Percentiles rank a stretch among this genome's conserved stretches.
phyloP scores from a whole-genome alignment of 2,329 filamentous ascomycete species.

The Chaetomium strumarium region DNA sequence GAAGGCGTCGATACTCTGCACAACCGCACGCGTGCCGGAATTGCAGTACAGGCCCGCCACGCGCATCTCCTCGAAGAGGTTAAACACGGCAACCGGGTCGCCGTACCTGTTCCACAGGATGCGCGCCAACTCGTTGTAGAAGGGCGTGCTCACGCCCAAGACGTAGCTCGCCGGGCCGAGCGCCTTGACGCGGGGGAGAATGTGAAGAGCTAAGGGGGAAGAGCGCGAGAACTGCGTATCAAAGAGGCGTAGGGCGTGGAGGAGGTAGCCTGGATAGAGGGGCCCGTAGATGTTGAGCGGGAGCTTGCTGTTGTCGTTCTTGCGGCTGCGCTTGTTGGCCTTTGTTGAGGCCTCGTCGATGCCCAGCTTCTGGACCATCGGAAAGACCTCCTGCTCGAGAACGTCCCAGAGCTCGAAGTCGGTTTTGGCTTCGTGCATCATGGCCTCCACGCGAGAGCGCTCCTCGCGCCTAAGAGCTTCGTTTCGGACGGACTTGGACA shows the following conservation, averaged over 20 bases:
- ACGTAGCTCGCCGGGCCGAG: conserved; percentile 66
- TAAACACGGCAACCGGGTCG: conserved; percentile 49
- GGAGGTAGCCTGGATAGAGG: conserved; percentile 58
- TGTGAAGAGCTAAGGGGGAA: conserved; percentile 53
- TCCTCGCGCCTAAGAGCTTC: conserved; percentile 41
- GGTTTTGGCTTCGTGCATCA: conserved; percentile 50
- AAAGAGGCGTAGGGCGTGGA: conserved; percentile 51
- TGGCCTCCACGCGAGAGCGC: conserved; percentile 44
- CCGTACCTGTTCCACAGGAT: conserved; percentile 57
- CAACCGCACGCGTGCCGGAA: conserved; percentile 36
- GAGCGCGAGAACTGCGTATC: conserved; percentile 50
- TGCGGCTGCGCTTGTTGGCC: conserved; percentile 11
- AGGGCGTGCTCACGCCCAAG: conserved; percentile 61
- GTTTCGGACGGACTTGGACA: conserved; percentile 32
- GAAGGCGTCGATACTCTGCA: conserved; percentile 30
- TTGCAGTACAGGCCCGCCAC: conserved; percentile 55
- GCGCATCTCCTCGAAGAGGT: conserved; percentile 60
- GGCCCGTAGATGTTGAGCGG: conserved; percentile 55
- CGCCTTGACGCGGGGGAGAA: conserved; percentile 62
- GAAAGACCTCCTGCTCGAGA: conserved; percentile 62
- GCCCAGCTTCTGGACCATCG: conserved; percentile 50
- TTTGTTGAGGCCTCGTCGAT: conserved; percentile 33
- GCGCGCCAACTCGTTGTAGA: conserved; percentile 62
- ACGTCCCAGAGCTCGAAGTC: conserved; percentile 63
- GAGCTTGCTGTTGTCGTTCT: conserved; percentile 26